Conservation (phyloP, 257 asterid species). For the Ajuga chamaepitys region DNA sequence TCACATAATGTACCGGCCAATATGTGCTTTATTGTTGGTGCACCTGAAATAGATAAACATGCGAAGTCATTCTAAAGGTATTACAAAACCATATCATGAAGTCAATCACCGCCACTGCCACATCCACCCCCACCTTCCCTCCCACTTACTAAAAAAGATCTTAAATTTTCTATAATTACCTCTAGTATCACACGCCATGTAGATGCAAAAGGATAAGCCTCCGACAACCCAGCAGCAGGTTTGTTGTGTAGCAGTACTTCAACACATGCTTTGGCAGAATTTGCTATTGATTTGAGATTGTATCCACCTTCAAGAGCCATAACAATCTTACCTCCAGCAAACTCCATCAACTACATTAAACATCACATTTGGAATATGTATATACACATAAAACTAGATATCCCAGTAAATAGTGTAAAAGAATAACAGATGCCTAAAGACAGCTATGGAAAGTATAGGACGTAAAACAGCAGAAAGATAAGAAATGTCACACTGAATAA, state of each 20-base stretch:
- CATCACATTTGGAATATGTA: neutral
- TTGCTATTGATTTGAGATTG: constrained; percentile 68
- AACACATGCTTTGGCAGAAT: constrained; percentile 73
- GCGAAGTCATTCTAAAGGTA: neutral
- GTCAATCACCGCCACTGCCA: too few relatives aligned
- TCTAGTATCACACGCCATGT: constrained; percentile 77
- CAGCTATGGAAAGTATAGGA: neutral
- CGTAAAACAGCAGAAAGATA: neutral
- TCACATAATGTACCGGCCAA: constrained; percentile 62
- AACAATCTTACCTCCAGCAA: constrained; percentile 84
- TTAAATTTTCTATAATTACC: constrained; percentile 29
- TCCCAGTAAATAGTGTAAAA: neutral
- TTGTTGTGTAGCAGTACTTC: constrained; percentile 56
- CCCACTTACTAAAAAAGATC: too few relatives aligned
- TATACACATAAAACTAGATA: neutral
- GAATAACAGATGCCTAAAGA: neutral
- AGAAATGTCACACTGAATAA: neutral
- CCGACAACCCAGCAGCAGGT: constrained; percentile 42
- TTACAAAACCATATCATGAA: neutral
- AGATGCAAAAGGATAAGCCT: constrained; percentile 71
- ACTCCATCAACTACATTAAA: constrained; percentile 61
- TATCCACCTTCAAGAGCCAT: constrained; percentile 99
- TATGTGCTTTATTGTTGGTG: constrained; percentile 48
- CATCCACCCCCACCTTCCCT: too few relatives aligned
- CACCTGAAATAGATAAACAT: constrained; percentile 37